Base-by-base conservation (phyloP, 1,284 basidiomycete species). In the Pseudozyma hubeiensis region DNA sequence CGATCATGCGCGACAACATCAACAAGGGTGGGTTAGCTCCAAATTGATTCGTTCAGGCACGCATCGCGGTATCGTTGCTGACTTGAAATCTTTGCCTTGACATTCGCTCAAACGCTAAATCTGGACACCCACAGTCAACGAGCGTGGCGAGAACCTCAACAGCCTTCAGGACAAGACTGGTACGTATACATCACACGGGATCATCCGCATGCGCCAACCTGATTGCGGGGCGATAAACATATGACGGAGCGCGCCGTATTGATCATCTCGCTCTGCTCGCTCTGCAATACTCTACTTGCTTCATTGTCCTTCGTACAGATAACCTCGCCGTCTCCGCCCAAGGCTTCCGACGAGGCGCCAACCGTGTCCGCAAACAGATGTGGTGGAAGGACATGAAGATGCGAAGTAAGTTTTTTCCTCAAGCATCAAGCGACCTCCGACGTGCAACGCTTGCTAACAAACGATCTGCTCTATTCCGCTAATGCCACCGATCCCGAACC, bases 281-380 rank as follows among this genome's bases (percentile, higher is more conserved):
- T 29, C 49, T 14, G 19, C 31, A 49, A 44, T 41, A 17, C 45
- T 24, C 48, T 51, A 30, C 47, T 31, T 13, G 24, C 37, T 39
- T 19, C 17, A 7, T 33, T 13, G 24, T 24, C 24, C 24, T 17
- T 11, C 16, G n/a, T 33, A 63, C 66, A 96, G 96, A 99, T 86
- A 97, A 92, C 84, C 90, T 99, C 62, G 95, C 96, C 33, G 93
- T 97, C 40, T 97, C 94, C n/a, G 97, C 96, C 11, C 97, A 99
- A 87, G 94, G 94, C 33, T 99, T 99, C 90, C 90, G 94, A 71
- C 90, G 93, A 77, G 95, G 96, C 73, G 97, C 97, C 55, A 97
- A 97, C 87, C 90, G 93, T 71, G 97, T 99, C 50, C 91, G 96
- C 85, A 99, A 99, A 89, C 93, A 95, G 84, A 88, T 94, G 90